phyloP scores from a whole-genome alignment of 139 green algal species.

The Volvox africanus region DNA sequence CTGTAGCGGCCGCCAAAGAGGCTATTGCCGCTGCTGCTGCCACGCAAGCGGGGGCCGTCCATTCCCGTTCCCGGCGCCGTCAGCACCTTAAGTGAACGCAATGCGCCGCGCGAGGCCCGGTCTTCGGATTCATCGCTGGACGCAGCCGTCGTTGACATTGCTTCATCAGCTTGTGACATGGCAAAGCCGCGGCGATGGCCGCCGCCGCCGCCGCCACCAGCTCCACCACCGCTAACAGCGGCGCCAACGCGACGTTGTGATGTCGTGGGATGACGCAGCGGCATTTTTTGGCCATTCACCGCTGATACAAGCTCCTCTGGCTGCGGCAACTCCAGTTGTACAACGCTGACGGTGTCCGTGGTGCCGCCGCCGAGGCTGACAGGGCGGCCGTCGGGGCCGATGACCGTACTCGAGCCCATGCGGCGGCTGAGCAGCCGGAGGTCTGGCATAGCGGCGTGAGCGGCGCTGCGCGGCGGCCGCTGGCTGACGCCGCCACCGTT shows the following conservation, averaged over 20 bases:
- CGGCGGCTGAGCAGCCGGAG: neutral
- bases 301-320: slow-evolving; percentile 14
- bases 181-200: neutral
- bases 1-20: neutral
- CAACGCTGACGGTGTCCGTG: neutral
- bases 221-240: neutral
- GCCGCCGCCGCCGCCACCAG: neutral
- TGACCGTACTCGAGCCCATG: neutral
- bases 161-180: neutral
- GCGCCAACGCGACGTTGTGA: neutral
- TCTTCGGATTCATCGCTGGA: slow-evolving; percentile 17
- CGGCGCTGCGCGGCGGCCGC: neutral
- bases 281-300: slow-evolving; percentile 14
- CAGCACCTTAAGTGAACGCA: neutral
- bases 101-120: neutral
- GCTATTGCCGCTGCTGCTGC: slow-evolving; percentile 3
- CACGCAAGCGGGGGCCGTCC: neutral
- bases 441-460: slow-evolving; percentile 13
- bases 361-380: neutral
- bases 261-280: neutral
- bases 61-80: neutral
- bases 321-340: slow-evolving; percentile 21
- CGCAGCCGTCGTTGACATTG: neutral
- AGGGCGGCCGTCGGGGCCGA: slow-evolving; percentile 17
- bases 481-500: neutral